Evolutionary conservation across 2,329 filamentous ascomycete genomes (phyloP), one percentile per base, ranked within the genome.

Genomic region (Trichophaea hybrida): DNA sequence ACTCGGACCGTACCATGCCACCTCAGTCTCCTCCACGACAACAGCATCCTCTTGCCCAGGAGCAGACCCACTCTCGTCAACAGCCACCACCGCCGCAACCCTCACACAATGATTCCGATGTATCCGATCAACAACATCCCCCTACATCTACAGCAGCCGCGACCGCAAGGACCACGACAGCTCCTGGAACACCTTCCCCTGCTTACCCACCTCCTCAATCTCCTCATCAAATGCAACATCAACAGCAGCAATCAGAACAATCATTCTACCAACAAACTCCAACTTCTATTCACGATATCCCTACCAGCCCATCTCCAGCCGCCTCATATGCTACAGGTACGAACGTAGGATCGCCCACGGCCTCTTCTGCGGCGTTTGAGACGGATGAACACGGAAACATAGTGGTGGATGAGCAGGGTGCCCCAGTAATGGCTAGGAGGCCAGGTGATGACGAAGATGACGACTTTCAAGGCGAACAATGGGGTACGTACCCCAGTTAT

Each of bases 341-440:
- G 65, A 65, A 33, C 56, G 61, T 65, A 50, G 60, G 57, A 55
- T 67, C 53, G 60, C 59, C 43, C 57, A 61, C 50, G 8, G 59
- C 59, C n/a, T 59, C 61, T 4, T 60, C 57, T 13, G 59, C 58
- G 15, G 49, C 56, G 13, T 64, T 63, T 17, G 67, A 69, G 34
- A 15, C 70, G 66, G 55, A 74, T 55, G 49, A 71, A 66, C 40
- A 73, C 63, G 55, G 72, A 58, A 48, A 72, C 67, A 49, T 72
- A 70, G 62, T 75, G 69, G 38, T 73, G 69, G 55, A 71, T 68
- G 58, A 64, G 37, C 57, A 64, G 33, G 67, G 67, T 8, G 58
- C 62, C 61, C 66, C 67, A 61, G 68, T 66, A 59, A 64, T 62
- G 53, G 64, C 55, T 53, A 65, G 59, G 52, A 65, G 57, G 60